Base-by-base conservation (phyloP, 805 yeast genomes). In the Zygotorulaspora chibaensis region DNA sequence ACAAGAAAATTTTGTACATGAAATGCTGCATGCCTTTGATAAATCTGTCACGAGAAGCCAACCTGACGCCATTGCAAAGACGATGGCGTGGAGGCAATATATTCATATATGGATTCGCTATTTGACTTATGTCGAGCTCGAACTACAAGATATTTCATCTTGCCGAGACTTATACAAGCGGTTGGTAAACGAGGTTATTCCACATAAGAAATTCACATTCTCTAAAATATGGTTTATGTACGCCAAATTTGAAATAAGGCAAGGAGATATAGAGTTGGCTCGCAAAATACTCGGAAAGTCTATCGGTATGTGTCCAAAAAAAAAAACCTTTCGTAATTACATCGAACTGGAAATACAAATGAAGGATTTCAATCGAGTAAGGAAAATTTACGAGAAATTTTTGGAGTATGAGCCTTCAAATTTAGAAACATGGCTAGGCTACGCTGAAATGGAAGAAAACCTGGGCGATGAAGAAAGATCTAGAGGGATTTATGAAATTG, bases 331-430 rank as follows among this genome's bases (percentile, higher is more conserved):
- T 58, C 69, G 68, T 50, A 72, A 71, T 48, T 93, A 93, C 64
- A 82, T 91, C 38, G 70, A 67, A 1, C 52, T 89, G 29, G 97
- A 91, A 59, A 69, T 69, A 31, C 68, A 72, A 43, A 62, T 90
- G 38, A 85, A 84, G 30, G 93, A 89, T 56, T 85, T 85, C 71
- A 95, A 84, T 49, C 67, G 96, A 29, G 89, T 84, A 7, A 68
- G 98, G 27, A 80, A 69, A 59, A 58, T 93, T 2, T 88, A 80
- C 60, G 86, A 82, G 52, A 81, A 79, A 57, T 77, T 76, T 67
- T 50, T 70, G 7, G 57, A 71, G 0, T 58, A 65, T 3, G 44
- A 51, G 13, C 61, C 67, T n/a, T 8, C 33, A 2, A 18, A 50
- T 42, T 29, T 42, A 1, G 27, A 52, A 1, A 70, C 77, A 0